Base-by-base conservation (phyloP, 2,329 filamentous ascomycete genomes). In the Aspergillus luchuensis region DNA sequence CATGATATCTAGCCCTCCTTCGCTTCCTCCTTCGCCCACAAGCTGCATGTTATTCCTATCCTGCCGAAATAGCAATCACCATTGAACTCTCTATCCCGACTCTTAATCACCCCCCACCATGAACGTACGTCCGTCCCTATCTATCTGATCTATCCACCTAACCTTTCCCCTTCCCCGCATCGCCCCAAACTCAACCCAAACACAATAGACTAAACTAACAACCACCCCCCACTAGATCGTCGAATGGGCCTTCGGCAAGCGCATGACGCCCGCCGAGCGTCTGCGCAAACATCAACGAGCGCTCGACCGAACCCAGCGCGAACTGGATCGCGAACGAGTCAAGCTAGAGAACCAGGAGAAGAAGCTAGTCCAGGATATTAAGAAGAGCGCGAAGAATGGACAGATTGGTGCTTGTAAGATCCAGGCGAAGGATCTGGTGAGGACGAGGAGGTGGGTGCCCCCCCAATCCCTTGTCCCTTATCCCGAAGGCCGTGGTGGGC, bases 261-360 rank as follows among this genome's bases (percentile, higher is more conserved):
- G 95, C 79, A 96, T 98, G 87, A 99, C 95, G 83, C 94, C 95
- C 4, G 92, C 92, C 61, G 81, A 83, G 74, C 79, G 80, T 67
- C 74, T 83, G 64, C 80, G 81, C 69, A 83, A 83, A 84, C 96
- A 99, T 79, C 95, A 98, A 81, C 88, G 95, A 71, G 92, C 95
- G 68, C 88, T 99, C 66, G 95, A 99, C 79, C 97, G 97, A 82
- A 96, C 95, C 10, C 95, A 98, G 73, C 89, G 95, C 69, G 95
- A 99, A 77, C 86, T 99, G 56, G 95, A 99, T 74, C 90, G 96
- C 65, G 94, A 97, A 77, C 87, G 95, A 60, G 89, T 93, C 66
- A 99, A 99, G 82, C 84, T 99, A 33, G 95, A 99, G 81, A 96
- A 97, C 74, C 95, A 99, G 76, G 95, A 99, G 82, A 98, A 97